Conservation (phyloP, 768 basidiomycete species). For the Pholiota conissans region DNA sequence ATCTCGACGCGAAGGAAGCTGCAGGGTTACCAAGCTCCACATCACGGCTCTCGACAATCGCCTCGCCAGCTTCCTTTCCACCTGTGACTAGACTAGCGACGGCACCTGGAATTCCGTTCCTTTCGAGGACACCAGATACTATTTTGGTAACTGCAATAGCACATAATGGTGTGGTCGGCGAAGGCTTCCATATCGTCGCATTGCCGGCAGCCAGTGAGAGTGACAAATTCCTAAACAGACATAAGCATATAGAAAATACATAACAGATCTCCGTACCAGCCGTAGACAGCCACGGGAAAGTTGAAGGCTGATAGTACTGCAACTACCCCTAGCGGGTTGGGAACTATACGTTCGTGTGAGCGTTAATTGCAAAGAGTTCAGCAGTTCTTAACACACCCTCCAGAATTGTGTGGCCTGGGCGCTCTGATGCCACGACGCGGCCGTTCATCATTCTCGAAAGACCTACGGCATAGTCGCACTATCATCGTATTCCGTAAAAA, state of each 20-base stretch:
- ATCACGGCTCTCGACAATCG: conserved; percentile 67
- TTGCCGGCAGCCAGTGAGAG: conserved; percentile 90
- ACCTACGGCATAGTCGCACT: conserved; percentile 96
- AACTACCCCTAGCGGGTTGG: conserved; percentile 80
- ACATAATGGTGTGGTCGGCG: conserved; percentile 84
- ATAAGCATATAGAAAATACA: conserved; percentile 4
- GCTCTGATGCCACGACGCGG: conserved; percentile 81
- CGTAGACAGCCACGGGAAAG: conserved; percentile 93
- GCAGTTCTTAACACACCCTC: conserved; percentile 56
- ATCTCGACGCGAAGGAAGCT: neutral
- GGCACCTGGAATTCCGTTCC: conserved; percentile 82
- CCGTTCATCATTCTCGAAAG: conserved; percentile 95
- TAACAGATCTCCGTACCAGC: conserved; percentile 52
- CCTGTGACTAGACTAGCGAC: conserved; percentile 84
- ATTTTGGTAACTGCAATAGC: conserved; percentile 91
- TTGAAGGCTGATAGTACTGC: conserved; percentile 92
- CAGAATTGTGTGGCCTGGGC: conserved; percentile 87
- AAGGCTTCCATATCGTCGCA: conserved; percentile 94
- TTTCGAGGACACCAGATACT: conserved; percentile 76
- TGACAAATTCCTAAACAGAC: conserved; percentile 75
- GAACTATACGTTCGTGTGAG: conserved; percentile 51
- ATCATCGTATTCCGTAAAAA: conserved; percentile 12
- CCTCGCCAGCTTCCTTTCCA: conserved; percentile 76
- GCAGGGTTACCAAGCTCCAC: conserved; percentile 70
- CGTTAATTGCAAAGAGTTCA: conserved; percentile 9